Base-by-base conservation (phyloP, 495 filamentous ascomycete species). In the Xylaria nigripes region DNA sequence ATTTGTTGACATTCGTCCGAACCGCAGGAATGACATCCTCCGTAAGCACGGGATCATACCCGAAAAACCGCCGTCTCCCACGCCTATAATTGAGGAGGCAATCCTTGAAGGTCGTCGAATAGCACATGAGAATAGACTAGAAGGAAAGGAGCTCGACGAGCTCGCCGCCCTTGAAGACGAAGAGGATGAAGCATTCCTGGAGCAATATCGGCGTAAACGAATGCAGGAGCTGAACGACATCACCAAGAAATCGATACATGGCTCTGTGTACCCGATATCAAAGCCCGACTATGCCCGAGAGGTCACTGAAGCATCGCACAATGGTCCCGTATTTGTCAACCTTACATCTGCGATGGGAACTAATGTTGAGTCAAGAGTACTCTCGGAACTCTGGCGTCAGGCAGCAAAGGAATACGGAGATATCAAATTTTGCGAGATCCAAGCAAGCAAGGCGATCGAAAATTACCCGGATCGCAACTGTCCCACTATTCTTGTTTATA, bases 371-470 rank as follows among this genome's bases (percentile, higher is more conserved):
- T 94, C 89, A 2, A 79, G 86, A 29, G 70, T 94, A 1, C 65
- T 96, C 59, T 84, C 85, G 13, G 83, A 93, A 62, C 73, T 96
- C n/a, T 99, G 93, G 92, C 76, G 86, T 19, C 80, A 87, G 63
- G 72, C 90, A 54, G 93, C 93, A 15, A 69, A 68, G 51, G 88
- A 89, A 63, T 97, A 85, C 63, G 89, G 89, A 25, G 90, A 99
- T 54, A 70, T 97, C 65, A 99, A 99, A 71, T 99, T 99, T 73
- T 96, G 91, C 67, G 89, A 99, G 70, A 97, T 99, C 43, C 78
- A 83, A 59, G 93, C 82, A 2, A 85, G 90, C 63, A 84, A 95
- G 80, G 95, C 93, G 53, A 96, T 99, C 62, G 93, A 97, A 71
- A 86, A 86, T 19, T 99, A 97, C 67, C 93, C 93, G 15, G 94